Evolutionary conservation across 2,329 filamentous ascomycete species (phyloP).

Genomic region (Harringtonia lauricola): DNA sequence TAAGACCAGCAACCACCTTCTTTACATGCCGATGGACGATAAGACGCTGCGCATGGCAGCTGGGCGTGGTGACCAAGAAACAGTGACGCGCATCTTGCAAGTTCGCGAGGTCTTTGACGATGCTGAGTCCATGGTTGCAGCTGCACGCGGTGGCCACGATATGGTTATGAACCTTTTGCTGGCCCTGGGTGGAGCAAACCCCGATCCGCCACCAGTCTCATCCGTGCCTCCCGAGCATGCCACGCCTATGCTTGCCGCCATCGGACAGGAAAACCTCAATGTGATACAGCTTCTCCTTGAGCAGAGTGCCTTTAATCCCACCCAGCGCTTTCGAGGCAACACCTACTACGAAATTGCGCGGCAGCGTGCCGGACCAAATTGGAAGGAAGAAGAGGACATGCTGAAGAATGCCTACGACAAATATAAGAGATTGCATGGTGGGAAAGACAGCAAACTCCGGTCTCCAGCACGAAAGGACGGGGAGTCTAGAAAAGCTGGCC

Average conservation of each 20-base stretch:
- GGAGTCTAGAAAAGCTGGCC: constrained; percentile 30
- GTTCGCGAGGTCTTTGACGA: constrained; percentile 56
- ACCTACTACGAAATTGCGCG: constrained; percentile 83
- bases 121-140: constrained; percentile 78
- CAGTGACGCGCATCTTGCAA: constrained; percentile 48
- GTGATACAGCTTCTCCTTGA: constrained; percentile 72
- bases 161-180: constrained; percentile 72
- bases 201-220: constrained; percentile 57
- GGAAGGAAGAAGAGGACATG: constrained; percentile 77
- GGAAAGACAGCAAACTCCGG: constrained; percentile 36
- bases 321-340: constrained; percentile 61
- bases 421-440: constrained; percentile 36
- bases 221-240: constrained; percentile 58
- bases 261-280: constrained; percentile 77
- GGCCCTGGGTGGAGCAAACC: constrained; percentile 53
- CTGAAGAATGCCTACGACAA: constrained; percentile 66
- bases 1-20: constrained; percentile 52
- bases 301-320: constrained; percentile 72
- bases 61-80: constrained; percentile 49
- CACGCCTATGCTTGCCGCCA: constrained; percentile 88
- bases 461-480: constrained; percentile 33
- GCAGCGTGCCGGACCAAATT: constrained; percentile 72
- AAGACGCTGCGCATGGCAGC: constrained; percentile 51
- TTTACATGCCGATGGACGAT: constrained; percentile 53
- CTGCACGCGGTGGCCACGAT: constrained; percentile 83